A percentile compares a stretch with the other conserved stretches of the same genome.
Conservation (phyloP, 1,139 yeast species). For the Lodderomyces jiufengensis region DNA sequence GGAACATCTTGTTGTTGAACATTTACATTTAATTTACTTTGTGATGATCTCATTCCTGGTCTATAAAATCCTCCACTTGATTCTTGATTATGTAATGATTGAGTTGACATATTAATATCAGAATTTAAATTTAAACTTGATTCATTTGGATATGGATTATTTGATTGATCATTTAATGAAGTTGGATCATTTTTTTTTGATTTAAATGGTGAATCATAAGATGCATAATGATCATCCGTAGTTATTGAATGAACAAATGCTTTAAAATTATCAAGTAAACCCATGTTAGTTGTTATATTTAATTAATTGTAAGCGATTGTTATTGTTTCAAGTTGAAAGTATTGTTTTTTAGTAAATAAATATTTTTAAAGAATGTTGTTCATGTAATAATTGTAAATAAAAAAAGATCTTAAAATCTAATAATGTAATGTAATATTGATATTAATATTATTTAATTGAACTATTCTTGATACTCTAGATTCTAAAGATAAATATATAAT, state of each 20-base stretch:
- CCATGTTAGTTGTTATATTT: constrained; percentile 24
- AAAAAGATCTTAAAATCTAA: too few relatives aligned
- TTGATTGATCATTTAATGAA: constrained; percentile 1
- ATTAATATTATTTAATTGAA: too few relatives aligned
- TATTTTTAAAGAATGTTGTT: too few relatives aligned
- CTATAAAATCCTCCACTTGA: constrained; percentile 25
- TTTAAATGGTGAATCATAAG: constrained; percentile 48
- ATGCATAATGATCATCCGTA: constrained; percentile 63
- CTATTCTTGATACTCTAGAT: too few relatives aligned
- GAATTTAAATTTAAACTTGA: constrained; percentile 9
- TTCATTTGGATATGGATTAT: constrained; percentile 6
- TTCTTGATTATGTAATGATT: constrained; percentile 23
- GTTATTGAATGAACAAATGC: constrained; percentile 60
- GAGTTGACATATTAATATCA: constrained; percentile 22
- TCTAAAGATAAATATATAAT: too few relatives aligned
- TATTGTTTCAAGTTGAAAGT: too few relatives aligned
- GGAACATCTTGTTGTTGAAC: constrained; percentile 27
- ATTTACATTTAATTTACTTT: constrained; percentile 8
- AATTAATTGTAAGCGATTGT: too few relatives aligned
- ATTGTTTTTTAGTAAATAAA: too few relatives aligned
- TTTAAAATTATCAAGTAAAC: constrained; percentile 41
- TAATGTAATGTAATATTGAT: too few relatives aligned
- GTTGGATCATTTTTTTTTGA: constrained; percentile 20
- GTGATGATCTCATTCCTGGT: constrained; percentile 38
- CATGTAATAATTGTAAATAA: too few relatives aligned